Percentiles rank a stretch among this genome's conserved stretches.
These are phyloP conservation scores for Sarcodon sp. DNA, from an alignment of 768 basidiomycete genomes.

Conservation along the genomic window DNA sequence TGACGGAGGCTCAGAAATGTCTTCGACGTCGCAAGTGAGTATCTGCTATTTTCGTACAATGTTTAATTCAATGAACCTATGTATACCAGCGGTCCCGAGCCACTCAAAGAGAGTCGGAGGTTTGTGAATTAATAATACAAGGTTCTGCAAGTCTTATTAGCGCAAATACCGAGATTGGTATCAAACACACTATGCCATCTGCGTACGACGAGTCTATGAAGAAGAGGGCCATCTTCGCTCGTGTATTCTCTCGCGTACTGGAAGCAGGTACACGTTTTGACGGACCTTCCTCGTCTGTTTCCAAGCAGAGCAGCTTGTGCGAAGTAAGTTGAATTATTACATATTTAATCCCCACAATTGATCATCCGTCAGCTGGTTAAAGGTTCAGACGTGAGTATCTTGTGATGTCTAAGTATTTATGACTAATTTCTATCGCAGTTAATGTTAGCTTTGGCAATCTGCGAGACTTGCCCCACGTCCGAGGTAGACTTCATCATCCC, in stretches of 20 bases:
- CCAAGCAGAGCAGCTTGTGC: constrained; percentile 17
- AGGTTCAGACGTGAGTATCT: constrained; percentile 49
- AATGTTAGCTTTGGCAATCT: constrained; percentile 72
- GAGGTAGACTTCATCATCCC: constrained; percentile 81
- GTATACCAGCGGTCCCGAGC: constrained; percentile 5
- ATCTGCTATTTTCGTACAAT: background rate
- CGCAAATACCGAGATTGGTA: constrained; percentile 77
- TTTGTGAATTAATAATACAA: constrained; percentile 67
- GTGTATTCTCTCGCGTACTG: constrained; percentile 73
- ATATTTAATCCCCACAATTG: background rate
- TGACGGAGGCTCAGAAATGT: constrained; percentile 15
- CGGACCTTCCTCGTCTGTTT: constrained; percentile 20
- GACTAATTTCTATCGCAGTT: constrained; percentile 28
- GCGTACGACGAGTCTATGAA: constrained; percentile 63
- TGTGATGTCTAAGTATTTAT: background rate
- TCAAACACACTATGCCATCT: constrained; percentile 75
- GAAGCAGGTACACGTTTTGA: constrained; percentile 72
- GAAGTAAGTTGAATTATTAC: constrained; percentile 14
- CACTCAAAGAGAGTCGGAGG: constrained; percentile 23
- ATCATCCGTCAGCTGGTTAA: constrained; percentile 45
- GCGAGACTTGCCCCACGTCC: constrained; percentile 67
- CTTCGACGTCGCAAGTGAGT: constrained; percentile 11
- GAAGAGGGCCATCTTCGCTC: constrained; percentile 70
- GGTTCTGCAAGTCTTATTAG: constrained; percentile 73
- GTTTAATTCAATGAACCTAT: background rate